These are phyloP conservation scores for Psilocybe cubensis DNA, from an alignment of 768 basidiomycete species.

Conservation along the genomic window DNA sequence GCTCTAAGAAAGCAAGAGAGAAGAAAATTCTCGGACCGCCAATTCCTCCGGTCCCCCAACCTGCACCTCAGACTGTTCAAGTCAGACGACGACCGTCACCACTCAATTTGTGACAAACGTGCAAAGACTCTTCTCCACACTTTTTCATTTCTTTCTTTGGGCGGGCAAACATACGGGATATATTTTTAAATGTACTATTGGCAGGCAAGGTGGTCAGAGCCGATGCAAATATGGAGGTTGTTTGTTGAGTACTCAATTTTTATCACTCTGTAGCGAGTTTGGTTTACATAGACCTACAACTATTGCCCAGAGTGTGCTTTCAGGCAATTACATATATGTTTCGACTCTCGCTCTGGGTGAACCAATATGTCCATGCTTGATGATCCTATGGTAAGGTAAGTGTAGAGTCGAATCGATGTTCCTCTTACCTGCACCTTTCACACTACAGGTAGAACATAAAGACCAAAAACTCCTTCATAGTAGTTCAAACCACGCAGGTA, in stretches of 20 bases:
- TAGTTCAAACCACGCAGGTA: no score
- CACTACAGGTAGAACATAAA: no score
- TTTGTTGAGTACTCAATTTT: no score
- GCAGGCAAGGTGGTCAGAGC: neutral
- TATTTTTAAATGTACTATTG: neutral
- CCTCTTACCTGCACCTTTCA: no score
- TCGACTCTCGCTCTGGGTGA: neutral
- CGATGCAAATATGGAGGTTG: neutral
- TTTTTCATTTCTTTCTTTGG: neutral
- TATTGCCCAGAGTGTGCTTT: neutral
- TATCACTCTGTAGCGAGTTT: no score
- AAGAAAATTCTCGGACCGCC: slow-evolving; percentile 19
- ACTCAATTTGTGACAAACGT: slow-evolving; percentile 20
- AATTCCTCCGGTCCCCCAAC: slow-evolving; percentile 8
- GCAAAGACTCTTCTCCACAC: neutral
- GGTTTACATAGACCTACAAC: neutral
- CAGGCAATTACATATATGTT: neutral
- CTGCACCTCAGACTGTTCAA: slow-evolving; percentile 21
- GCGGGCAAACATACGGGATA: neutral
- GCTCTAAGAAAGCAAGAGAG: slow-evolving; percentile 17
- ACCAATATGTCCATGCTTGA: no score
- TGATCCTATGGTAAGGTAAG: no score
- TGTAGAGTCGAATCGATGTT: no score
- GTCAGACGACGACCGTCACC: slow-evolving; percentile 22
- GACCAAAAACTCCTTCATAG: no score